Conservation (phyloP, 352 stramenopile genomes). For the Saprolegnia diclina region DNA sequence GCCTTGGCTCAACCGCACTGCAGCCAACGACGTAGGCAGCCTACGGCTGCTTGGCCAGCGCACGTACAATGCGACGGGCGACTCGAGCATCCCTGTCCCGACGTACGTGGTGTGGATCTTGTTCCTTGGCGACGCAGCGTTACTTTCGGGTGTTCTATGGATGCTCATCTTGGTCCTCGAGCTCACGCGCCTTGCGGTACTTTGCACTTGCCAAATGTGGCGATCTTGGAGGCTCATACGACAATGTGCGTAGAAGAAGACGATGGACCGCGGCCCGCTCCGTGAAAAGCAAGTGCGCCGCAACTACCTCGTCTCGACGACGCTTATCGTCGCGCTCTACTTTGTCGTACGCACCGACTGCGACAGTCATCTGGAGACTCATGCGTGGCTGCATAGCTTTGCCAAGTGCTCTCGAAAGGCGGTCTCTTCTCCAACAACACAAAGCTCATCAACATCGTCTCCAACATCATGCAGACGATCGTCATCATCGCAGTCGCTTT, state of each 20-base stretch:
- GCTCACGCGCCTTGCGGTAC: conserved; percentile 16
- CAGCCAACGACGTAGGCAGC: conserved; percentile 12
- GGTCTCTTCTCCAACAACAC: not conserved
- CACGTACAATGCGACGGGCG: not conserved
- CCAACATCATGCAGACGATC: conserved; percentile 1
- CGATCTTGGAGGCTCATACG: too few relatives aligned
- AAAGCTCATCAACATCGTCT: conserved; percentile 8
- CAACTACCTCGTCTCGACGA: not conserved
- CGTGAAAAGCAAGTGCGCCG: conserved; percentile 2
- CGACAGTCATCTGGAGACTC: not conserved
- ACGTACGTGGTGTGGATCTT: conserved; percentile 16
- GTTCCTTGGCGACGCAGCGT: conserved; percentile 17
- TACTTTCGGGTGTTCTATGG: conserved; percentile 13
- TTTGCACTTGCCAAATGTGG: too few relatives aligned
- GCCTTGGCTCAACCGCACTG: not conserved
- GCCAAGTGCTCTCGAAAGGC: not conserved
- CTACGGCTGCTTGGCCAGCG: conserved; percentile 12
- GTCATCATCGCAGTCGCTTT: conserved; percentile 4
- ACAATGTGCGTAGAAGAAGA: conserved; percentile 13
- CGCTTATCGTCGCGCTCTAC: not conserved
- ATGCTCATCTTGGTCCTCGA: conserved; percentile 20
- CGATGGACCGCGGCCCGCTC: conserved; percentile 14
- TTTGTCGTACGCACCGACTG: conserved; percentile 3
- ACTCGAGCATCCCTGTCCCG: not conserved
- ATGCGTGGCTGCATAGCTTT: not conserved